Base-by-base conservation (phyloP, 148 eudicot genomes). In the Hydrangea macrophylla region DNA sequence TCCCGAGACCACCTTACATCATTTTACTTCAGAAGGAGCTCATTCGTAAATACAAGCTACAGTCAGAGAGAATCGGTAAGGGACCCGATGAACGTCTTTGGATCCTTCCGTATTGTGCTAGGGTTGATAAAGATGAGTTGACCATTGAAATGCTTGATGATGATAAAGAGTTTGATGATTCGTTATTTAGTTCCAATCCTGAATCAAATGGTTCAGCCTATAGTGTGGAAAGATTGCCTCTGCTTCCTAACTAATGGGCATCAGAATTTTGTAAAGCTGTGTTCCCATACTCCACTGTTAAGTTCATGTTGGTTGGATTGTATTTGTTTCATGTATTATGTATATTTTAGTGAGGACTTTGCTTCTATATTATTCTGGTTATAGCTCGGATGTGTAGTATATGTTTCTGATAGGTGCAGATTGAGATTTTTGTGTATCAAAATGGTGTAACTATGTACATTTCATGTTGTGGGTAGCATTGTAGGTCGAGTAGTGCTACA, bases 191-290 rank as follows among this genome's bases (percentile, higher is more conserved):
- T 12, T 69, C 67, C 59, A 57, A 70, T 68, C 82, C 75, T 25
- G 80, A 80, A 56, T 60, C 75, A 62, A 87, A 89, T 78, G 88
- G 88, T 33, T 75, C 88, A 12, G 59, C 85, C 42, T 67, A 64
- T 54, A 40, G 35, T 36, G 69, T 79, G 24, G 81, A 81, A 68
- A 87, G 83, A 76, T 83, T 92, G 68, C 98, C 98, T 60, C 60
- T 92, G 65, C 76, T 92, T 58, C 96, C 98, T 22, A 93, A 90
- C 51, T 89, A 79, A n/a, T n/a, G n/a, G 64, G 72, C 76, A 55
- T 65, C 67, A 62, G 60, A 26, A 54, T 70, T 73, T 40, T 48
- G 53, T 48, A 48, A 42, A 18, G 53, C 0, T 48, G 53, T 48
- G 17, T 48, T 48, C 17, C 5, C n/a, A n/a, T n/a, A n/a, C n/a